phyloP scores from a whole-genome alignment of 2,329 filamentous ascomycete species.

The Clarireedia homoeocarpa region DNA sequence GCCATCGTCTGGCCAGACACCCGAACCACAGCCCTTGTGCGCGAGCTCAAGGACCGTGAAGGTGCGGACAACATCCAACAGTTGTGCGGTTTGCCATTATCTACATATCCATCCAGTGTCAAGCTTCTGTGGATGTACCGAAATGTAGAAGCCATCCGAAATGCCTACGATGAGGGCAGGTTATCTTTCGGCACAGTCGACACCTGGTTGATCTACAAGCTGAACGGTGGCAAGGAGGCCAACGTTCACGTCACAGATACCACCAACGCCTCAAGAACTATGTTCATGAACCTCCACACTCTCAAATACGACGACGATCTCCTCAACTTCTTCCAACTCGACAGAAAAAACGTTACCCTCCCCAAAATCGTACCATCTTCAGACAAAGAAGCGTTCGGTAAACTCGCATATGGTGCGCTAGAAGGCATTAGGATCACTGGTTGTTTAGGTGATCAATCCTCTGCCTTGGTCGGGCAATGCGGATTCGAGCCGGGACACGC shows the following conservation, averaged over 20 bases:
- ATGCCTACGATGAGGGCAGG: conserved; percentile 63
- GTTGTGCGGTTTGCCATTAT: conserved; percentile 69
- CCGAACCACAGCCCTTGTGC: conserved; percentile 62
- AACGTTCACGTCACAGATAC: conserved; percentile 69
- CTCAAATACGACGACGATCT: conserved; percentile 67
- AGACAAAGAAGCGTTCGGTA: conserved; percentile 64
- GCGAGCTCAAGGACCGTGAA: conserved; percentile 59
- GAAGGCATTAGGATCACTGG: conserved; percentile 65
- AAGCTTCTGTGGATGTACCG: conserved; percentile 73
- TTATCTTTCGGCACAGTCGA: conserved; percentile 77
- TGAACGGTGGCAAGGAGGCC: conserved; percentile 61
- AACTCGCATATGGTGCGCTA: conserved; percentile 55
- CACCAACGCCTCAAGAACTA: conserved; percentile 76
- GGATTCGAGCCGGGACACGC: conserved; percentile 75
- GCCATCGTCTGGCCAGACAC: conserved; percentile 84
- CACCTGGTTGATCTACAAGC: conserved; percentile 71
- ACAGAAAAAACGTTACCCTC: conserved; percentile 59
- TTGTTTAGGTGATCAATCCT: conserved; percentile 73
- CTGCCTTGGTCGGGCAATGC: conserved; percentile 73
- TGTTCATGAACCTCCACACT: conserved; percentile 79
- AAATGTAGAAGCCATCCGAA: conserved; percentile 57
- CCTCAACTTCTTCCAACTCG: conserved; percentile 67
- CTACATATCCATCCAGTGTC: conserved; percentile 72
- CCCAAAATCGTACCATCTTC: conserved; percentile 72
- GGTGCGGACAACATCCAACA: conserved; percentile 59